Evolutionary conservation across 1,139 yeast genomes (phyloP), one percentile per base, ranked within the genome.

Genomic region (Pichia terricola): DNA sequence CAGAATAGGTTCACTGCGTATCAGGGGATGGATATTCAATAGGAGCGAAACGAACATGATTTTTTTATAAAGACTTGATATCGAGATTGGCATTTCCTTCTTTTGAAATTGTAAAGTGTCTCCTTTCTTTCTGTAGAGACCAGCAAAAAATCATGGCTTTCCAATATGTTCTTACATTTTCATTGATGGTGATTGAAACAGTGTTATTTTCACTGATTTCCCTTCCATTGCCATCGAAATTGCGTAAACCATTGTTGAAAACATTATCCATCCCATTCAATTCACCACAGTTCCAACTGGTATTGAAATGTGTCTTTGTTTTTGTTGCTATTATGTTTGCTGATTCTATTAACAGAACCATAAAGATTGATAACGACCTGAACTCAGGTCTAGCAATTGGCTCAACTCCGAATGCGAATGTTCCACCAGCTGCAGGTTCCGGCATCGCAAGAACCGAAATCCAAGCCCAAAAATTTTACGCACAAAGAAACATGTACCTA

Each of bases 401-500:
- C 31, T 22, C 25, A 34, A 34, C 7, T 22, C 11, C 8, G 25
- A 34, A 34, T 34, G 16, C 11, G 7, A 34, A 34, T 34, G 10
- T 8, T 30, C 9, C 9, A 30, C 10, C 32, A 8, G 10, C 7
- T 30, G 10, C 10, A 10, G 10, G 7, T 30, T 60, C 53, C 36
- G 53, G 54, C n/a, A 69, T 67, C 51, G 89, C 84, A 55, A 72
- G 95, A 46, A 68, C 87, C 7, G 96, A 87, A 56, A 70, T 82
- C 50, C 94, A 83, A 63, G 89, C 96, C 26, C 78, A 96, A 64
- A 75, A 89, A 60, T 94, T 94, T 65, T 88, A 89, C 60, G 87
- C 96, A 26, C 98, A 94, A 69, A 79, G 99, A 68, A 94, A 94
- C 70, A 81, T 89, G 84, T 94, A 94, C 59, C 74, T 94, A 48